Conservation (phyloP, 2,329 filamentous ascomycete species). For the Colletotrichum sp. region DNA sequence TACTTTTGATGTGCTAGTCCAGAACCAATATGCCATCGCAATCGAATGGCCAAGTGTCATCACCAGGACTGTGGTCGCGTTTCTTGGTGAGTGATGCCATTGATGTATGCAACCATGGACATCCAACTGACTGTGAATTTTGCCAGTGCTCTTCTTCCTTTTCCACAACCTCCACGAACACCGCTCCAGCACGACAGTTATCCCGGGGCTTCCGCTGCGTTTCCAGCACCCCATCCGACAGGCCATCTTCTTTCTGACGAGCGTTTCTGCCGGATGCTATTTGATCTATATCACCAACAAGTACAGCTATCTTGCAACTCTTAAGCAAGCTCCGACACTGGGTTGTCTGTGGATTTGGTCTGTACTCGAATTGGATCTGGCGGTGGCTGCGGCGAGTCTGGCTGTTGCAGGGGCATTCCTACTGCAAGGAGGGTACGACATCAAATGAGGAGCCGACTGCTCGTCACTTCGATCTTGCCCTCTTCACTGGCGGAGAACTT, state of each 20-base stretch:
- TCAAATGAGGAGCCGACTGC: constrained; percentile 32
- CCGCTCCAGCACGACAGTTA: constrained; percentile 48
- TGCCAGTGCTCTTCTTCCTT: constrained; percentile 57
- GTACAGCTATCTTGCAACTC: constrained; percentile 82
- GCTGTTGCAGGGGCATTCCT: constrained; percentile 49
- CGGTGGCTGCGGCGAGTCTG: constrained; percentile 65
- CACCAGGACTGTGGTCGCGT: constrained; percentile 56
- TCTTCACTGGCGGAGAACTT: not conserved
- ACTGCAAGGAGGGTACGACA: constrained; percentile 53
- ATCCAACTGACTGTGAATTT: not conserved
- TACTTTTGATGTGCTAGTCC: constrained; percentile 79
- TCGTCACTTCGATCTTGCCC: constrained; percentile 16
- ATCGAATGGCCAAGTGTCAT: constrained; percentile 64
- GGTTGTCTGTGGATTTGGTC: constrained; percentile 94
- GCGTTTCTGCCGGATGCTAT: constrained; percentile 73
- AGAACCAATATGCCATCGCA: constrained; percentile 76
- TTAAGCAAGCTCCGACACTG: constrained; percentile 90
- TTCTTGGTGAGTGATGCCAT: constrained; percentile 48
- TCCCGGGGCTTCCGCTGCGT: constrained; percentile 53
- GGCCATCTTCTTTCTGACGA: constrained; percentile 66
- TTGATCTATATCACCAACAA: constrained; percentile 82
- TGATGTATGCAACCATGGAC: not conserved
- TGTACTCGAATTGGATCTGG: constrained; percentile 82
- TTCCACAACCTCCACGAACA: constrained; percentile 64
- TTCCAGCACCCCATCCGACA: constrained; percentile 58